A percentile compares a stretch with the other conserved stretches of the same genome.
phyloP scores from a whole-genome alignment of 306 rosid genomes.

The Senna siamea region DNA sequence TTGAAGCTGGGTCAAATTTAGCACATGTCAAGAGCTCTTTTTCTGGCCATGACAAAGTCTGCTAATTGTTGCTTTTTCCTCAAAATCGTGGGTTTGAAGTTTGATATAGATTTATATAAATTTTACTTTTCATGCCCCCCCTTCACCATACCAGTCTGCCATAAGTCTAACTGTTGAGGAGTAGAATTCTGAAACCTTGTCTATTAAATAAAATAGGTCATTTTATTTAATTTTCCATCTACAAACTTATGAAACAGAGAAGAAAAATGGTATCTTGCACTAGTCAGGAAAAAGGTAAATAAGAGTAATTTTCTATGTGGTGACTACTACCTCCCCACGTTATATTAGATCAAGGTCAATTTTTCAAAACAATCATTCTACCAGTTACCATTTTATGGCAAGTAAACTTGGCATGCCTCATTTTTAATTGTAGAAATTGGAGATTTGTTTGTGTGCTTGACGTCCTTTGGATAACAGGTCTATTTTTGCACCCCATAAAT shows the following conservation, averaged over 20 bases:
- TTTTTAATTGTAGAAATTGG: too few relatives aligned
- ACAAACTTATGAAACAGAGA: too few relatives aligned
- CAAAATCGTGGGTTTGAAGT: not conserved
- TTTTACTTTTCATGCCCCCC: not conserved
- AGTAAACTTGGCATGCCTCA: too few relatives aligned
- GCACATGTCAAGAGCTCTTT: not conserved
- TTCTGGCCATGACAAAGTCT: not conserved
- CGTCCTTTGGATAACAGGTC: not conserved
- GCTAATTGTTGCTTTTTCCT: not conserved
- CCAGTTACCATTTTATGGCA: not conserved
- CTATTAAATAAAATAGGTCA: not conserved
- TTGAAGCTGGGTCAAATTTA: not conserved
- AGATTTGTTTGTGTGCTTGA: not conserved
- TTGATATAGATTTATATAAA: not conserved
- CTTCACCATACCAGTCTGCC: not conserved
- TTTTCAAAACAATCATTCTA: conserved; percentile 1
- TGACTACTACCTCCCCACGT: not conserved
- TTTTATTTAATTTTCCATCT: too few relatives aligned
- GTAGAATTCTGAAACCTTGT: not conserved
- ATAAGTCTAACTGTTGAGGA: not conserved
- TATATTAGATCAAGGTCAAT: not conserved
- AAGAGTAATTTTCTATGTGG: not conserved
- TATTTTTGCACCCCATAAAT: not conserved
- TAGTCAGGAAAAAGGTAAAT: not conserved
- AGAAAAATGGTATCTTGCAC: not conserved